phyloP scores from a whole-genome alignment of 805 yeast genomes.

The Brettanomyces sp. region DNA sequence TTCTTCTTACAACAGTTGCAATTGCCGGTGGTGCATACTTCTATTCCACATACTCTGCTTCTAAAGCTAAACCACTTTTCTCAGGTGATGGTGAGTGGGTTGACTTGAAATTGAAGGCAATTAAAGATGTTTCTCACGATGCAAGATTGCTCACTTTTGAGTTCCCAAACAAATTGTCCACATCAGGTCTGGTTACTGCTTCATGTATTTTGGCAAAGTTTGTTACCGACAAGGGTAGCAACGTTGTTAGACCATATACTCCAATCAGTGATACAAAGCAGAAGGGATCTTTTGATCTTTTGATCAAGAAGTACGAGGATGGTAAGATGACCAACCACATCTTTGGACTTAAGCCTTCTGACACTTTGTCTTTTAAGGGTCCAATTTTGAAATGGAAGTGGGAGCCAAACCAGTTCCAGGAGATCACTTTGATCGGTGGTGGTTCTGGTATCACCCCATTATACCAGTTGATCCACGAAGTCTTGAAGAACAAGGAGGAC shows the following conservation, averaged over 20 bases:
- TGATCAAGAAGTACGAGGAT: conserved; percentile 82
- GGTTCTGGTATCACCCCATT: conserved; percentile 97
- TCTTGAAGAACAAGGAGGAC: conserved; percentile 73
- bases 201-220: conserved; percentile 75
- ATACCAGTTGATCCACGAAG: conserved; percentile 73
- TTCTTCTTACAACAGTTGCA: conserved; percentile 20
- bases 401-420: conserved; percentile 75
- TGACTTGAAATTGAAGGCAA: conserved; percentile 48
- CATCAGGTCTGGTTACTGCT: conserved; percentile 71
- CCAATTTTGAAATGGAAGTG: conserved; percentile 89
- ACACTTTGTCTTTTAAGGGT: conserved; percentile 85
- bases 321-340: conserved; percentile 81
- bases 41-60: conserved; percentile 22
- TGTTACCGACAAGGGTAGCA: conserved; percentile 73
- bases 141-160: conserved; percentile 64
- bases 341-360: conserved; percentile 61
- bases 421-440: conserved; percentile 82
- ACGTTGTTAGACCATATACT: conserved; percentile 83
- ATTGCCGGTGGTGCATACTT: conserved; percentile 35
- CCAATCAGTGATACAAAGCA: conserved; percentile 67
- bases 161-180: conserved; percentile 56
- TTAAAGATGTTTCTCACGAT: conserved; percentile 45
- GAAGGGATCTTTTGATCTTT: conserved; percentile 68
- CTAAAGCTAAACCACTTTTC: conserved; percentile 34
- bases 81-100: conserved; percentile 62